A percentile compares a stretch with the other conserved stretches of the same genome.
phyloP scores from a whole-genome alignment of 2,329 filamentous ascomycete genomes.

The Pseudogymnoascus sp. region DNA sequence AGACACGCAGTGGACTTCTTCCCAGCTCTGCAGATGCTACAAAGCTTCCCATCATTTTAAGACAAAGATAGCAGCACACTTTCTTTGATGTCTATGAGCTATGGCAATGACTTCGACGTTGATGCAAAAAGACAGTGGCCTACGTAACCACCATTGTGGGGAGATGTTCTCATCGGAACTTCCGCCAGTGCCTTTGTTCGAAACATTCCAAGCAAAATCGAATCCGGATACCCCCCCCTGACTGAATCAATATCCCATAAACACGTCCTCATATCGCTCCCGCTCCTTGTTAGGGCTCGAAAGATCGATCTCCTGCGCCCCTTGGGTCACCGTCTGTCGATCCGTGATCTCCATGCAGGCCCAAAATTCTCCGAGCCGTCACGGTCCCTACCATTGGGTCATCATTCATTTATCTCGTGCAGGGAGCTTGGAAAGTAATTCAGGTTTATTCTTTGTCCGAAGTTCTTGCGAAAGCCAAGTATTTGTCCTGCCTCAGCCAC shows the following conservation, averaged over 20 bases:
- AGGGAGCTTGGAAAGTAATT: background rate
- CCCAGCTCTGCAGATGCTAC: background rate
- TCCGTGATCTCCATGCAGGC: background rate
- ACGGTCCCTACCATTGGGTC: background rate
- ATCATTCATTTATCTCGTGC: constrained; percentile 4
- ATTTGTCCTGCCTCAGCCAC: background rate
- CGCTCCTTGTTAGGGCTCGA: background rate
- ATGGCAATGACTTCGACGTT: background rate
- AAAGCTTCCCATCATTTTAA: no score
- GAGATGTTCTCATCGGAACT: background rate
- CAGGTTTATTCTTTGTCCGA: background rate
- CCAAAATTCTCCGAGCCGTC: background rate
- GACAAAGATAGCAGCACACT: background rate
- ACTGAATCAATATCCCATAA: background rate
- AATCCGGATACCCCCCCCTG: background rate
- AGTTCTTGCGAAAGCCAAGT: background rate
- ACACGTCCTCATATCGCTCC: background rate
- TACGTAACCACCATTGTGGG: background rate
- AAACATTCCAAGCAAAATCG: background rate
- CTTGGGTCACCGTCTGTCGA: background rate
- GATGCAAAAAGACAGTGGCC: background rate
- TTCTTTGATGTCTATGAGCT: background rate
- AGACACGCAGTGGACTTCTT: background rate
- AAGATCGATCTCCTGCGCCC: background rate
- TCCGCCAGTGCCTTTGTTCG: background rate